These are phyloP conservation scores for Emergomyces africanus DNA, from an alignment of 2,329 filamentous ascomycete species.

Conservation along the genomic window DNA sequence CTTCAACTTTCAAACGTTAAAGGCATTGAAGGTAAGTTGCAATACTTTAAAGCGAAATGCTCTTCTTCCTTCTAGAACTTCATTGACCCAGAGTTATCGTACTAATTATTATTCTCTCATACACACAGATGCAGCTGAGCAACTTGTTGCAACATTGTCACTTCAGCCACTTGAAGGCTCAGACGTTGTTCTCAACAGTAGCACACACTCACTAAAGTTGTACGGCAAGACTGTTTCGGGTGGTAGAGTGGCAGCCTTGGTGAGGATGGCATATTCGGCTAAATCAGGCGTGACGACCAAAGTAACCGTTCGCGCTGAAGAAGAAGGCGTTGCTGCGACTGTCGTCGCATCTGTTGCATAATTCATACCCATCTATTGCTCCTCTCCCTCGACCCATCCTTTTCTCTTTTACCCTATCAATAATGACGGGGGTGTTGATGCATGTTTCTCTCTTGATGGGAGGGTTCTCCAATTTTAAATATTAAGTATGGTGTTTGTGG, in stretches of 20 bases:
- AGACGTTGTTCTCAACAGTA: conserved; percentile 76
- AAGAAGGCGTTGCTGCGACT: conserved; percentile 76
- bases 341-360: conserved; percentile 76
- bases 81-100: conserved; percentile 2
- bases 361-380: conserved; percentile 14
- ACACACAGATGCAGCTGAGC: conserved; percentile 70
- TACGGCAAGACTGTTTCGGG: conserved; percentile 91
- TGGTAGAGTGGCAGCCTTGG: conserved; percentile 72
- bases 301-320: conserved; percentile 82
- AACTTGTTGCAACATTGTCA: conserved; percentile 73
- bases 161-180: conserved; percentile 90
- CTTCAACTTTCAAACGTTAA: conserved; percentile 77
- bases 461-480: not conserved
- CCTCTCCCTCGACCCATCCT: not conserved
- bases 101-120: not conserved
- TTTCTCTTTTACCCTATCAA: not conserved
- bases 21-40: conserved; percentile 70
- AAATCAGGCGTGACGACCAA: conserved; percentile 94
- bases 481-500: not conserved
- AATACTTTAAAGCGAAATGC: not conserved
- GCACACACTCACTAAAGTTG: conserved; percentile 87
- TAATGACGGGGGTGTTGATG: not conserved
- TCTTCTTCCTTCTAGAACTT: not conserved
- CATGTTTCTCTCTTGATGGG: not conserved
- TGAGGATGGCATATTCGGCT: conserved; percentile 87